Conservation (phyloP, 1,284 basidiomycete species). For the Meripilus lineatus region DNA sequence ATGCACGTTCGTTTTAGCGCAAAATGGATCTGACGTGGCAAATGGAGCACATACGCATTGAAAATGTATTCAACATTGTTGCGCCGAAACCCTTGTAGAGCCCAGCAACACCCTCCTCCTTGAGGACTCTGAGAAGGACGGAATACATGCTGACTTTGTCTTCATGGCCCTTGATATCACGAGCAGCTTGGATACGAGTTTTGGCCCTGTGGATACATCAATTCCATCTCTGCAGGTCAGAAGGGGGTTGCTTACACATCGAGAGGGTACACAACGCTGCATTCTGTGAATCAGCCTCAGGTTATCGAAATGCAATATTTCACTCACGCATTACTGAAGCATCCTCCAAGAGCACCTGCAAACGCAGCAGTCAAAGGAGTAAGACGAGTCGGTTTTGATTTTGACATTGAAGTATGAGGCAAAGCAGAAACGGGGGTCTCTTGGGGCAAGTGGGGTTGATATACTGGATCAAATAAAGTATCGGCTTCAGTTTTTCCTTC, state of each 20-base stretch:
- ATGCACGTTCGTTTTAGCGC: constrained; percentile 2
- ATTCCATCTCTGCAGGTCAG: background rate
- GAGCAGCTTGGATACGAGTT: constrained; percentile 86
- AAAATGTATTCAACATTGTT: constrained; percentile 98
- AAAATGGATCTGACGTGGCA: background rate
- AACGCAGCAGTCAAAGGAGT: constrained; percentile 91
- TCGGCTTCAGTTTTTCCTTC: too few relatives aligned
- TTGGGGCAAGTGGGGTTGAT: constrained; percentile 1
- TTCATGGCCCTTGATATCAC: constrained; percentile 45
- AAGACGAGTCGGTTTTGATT: constrained; percentile 56
- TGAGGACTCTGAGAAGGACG: constrained; percentile 67
- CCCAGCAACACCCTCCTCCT: constrained; percentile 75
- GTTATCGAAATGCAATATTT: background rate
- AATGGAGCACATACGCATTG: constrained; percentile 68
- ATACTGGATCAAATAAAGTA: background rate
- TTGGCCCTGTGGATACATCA: constrained; percentile 63
- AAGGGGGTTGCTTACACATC: constrained; percentile 68
- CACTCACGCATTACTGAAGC: constrained; percentile 89
- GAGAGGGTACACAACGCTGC: constrained; percentile 89
- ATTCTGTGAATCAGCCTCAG: background rate
- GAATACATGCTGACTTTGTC: constrained; percentile 58
- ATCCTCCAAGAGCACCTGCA: constrained; percentile 91
- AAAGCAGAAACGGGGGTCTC: too few relatives aligned
- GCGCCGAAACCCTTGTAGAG: constrained; percentile 94
- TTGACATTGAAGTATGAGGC: constrained; percentile 53